These are phyloP conservation scores for Bipolaris bicolor DNA, from an alignment of 2,329 filamentous ascomycete species.

Conservation along the genomic window DNA sequence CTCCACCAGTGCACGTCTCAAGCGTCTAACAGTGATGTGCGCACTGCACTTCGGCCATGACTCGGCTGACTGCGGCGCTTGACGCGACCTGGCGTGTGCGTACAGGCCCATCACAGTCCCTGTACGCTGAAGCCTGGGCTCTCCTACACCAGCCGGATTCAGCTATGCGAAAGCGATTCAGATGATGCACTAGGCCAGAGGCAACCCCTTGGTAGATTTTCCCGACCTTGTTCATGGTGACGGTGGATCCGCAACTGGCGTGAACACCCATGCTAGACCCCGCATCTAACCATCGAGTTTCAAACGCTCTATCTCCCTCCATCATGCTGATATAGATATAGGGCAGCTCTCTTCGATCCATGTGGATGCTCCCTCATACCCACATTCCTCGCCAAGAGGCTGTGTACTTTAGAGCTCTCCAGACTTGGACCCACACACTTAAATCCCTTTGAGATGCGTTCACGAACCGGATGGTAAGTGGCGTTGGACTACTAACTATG, in stretches of 20 bases:
- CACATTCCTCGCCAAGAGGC: slow-evolving; percentile 30
- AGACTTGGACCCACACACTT: slow-evolving; percentile 23
- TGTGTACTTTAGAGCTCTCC: slow-evolving; percentile 19
- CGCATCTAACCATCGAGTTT: slow-evolving; percentile 38
- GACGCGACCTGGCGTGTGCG: slow-evolving; percentile 26
- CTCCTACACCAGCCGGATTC: slow-evolving; percentile 39
- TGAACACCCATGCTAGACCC: slow-evolving; percentile 44
- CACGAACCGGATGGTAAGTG: slow-evolving; percentile 50
- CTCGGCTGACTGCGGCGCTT: slow-evolving; percentile 37
- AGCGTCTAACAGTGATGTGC: slow-evolving; percentile 26
- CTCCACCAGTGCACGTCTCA: slow-evolving; percentile 20
- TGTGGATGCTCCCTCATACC: slow-evolving; percentile 30
- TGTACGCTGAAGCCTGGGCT: slow-evolving; percentile 23
- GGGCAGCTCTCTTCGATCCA: slow-evolving; percentile 32
- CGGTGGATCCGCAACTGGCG: slow-evolving; percentile 40
- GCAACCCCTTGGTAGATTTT: slow-evolving; percentile 31
- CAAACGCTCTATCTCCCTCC: slow-evolving; percentile 30
- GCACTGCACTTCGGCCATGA: slow-evolving; percentile 35
- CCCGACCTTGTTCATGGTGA: slow-evolving; percentile 33
- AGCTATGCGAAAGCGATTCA: slow-evolving; percentile 38
- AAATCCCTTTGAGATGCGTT: slow-evolving; percentile 40
- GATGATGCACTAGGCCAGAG: slow-evolving; percentile 36
- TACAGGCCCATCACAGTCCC: slow-evolving; percentile 20
- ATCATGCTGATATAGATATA: slow-evolving; percentile 42
- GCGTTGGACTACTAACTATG: slow-evolving; percentile 2